Conservation (phyloP, 2,329 filamentous ascomycete species). For the Neonectria sp. region DNA sequence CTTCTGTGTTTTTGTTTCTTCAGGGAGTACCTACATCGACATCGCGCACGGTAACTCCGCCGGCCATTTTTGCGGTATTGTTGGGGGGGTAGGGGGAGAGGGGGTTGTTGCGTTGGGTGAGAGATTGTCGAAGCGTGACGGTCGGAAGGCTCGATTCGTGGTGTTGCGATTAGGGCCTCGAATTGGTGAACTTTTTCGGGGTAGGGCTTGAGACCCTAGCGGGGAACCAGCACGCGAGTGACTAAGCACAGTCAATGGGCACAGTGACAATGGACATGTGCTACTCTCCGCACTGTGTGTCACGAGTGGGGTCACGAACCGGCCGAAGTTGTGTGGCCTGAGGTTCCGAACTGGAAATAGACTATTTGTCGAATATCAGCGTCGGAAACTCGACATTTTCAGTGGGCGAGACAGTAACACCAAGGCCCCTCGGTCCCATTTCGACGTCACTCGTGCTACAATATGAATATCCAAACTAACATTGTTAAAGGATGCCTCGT, state of each 20-base stretch:
- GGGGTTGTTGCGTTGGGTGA: slow-evolving; percentile 51
- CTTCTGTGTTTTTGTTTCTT: slow-evolving; percentile 37
- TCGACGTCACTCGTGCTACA: slow-evolving; percentile 1
- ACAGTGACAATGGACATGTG: slow-evolving; percentile 17
- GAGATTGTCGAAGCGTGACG: slow-evolving; percentile 50
- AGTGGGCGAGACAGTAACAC: slow-evolving; percentile 3
- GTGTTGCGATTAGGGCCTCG: slow-evolving; percentile 35
- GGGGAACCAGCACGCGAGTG: slow-evolving; percentile 31
- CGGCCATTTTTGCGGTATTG: slow-evolving; percentile 80
- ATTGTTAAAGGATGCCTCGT: not conserved
- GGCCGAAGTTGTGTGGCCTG: not conserved
- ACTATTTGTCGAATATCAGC: not conserved
- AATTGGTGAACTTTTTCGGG: slow-evolving; percentile 45
- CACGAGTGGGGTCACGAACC: not conserved
- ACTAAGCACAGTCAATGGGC: slow-evolving; percentile 42
- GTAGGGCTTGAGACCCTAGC: slow-evolving; percentile 55
- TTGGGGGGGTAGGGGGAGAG: slow-evolving; percentile 43
- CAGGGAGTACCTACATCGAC: slow-evolving; percentile 78
- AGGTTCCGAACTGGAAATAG: not conserved
- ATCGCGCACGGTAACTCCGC: slow-evolving; percentile 87
- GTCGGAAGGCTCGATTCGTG: slow-evolving; percentile 41
- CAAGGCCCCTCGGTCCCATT: not conserved
- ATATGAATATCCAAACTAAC: not conserved
- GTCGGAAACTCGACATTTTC: not conserved
- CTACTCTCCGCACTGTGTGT: not conserved